Percentiles rank a stretch among this genome's conserved stretches.
Conservation (phyloP, 1,139 yeast species). For the Yamadazyma sp. region DNA sequence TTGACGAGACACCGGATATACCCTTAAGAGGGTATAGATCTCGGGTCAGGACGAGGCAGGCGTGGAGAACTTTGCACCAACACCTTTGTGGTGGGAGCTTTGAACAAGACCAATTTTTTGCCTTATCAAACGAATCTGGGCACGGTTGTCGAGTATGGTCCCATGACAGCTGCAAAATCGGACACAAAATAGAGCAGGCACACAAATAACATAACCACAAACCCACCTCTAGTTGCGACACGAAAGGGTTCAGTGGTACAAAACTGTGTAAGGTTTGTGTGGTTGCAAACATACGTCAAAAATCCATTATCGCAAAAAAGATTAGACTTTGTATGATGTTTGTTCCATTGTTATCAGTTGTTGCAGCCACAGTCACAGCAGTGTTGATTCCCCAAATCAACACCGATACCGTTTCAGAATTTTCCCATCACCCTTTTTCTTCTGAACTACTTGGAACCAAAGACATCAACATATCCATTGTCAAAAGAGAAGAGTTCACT, state of each 20-base stretch:
- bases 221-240: too few relatives aligned
- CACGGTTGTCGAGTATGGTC: too few relatives aligned
- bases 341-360: background rate
- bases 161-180: too few relatives aligned
- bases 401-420: background rate
- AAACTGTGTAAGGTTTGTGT: constrained; percentile 1
- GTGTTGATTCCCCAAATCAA: background rate
- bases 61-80: too few relatives aligned
- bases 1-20: background rate
- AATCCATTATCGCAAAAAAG: background rate
- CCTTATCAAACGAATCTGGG: too few relatives aligned
- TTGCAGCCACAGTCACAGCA: constrained; percentile 4
- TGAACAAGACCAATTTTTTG: too few relatives aligned
- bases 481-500: constrained; percentile 9
- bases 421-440: background rate
- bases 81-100: too few relatives aligned
- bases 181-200: background rate
- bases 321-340: background rate
- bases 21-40: too few relatives aligned
- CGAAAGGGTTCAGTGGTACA: background rate
- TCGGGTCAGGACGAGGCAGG: too few relatives aligned
- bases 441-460: constrained; percentile 6
- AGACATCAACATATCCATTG: constrained; percentile 10
- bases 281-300: background rate
- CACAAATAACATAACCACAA: background rate